A percentile compares a stretch with the other conserved stretches of the same genome.
These are phyloP conservation scores for Metarhizium album DNA, from an alignment of 2,329 filamentous ascomycete species.

Conservation along the genomic window DNA sequence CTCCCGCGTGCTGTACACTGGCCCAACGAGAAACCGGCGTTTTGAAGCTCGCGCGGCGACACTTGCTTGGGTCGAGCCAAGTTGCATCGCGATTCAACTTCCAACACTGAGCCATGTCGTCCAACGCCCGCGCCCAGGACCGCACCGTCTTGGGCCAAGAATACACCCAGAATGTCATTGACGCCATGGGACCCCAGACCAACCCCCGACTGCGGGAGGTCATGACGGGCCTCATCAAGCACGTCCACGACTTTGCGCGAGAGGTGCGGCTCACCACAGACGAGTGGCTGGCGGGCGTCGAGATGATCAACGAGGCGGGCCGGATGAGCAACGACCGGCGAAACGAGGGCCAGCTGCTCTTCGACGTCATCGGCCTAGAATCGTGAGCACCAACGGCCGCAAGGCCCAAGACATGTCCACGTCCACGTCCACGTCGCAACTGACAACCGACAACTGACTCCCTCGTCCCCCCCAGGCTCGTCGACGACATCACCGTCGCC, in stretches of 20 bases:
- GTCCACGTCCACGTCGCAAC: too few species aligned
- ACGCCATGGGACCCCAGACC: slow-evolving; percentile 62
- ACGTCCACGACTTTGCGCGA: slow-evolving; percentile 72
- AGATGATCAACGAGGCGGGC: slow-evolving; percentile 48
- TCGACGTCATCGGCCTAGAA: slow-evolving; percentile 65
- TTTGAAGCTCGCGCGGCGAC: too few species aligned
- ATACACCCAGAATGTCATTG: slow-evolving; percentile 66
- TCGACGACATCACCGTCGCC: slow-evolving; percentile 72
- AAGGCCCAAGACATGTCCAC: too few species aligned
- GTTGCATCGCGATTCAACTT: too few species aligned
- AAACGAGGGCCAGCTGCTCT: slow-evolving; percentile 65
- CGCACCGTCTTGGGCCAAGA: slow-evolving; percentile 24
- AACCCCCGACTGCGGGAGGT: slow-evolving; percentile 57
- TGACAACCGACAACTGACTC: too few species aligned
- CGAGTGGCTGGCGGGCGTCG: slow-evolving; percentile 66
- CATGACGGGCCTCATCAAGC: slow-evolving; percentile 56
- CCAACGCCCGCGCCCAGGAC: not conserved
- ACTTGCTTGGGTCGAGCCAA: too few species aligned
- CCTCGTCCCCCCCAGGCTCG: slow-evolving; percentile 46
- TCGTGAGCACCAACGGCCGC: slow-evolving; percentile 32
- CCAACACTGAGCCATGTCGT: not conserved
- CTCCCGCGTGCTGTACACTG: too few species aligned
- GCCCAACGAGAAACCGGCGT: too few species aligned
- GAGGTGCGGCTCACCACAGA: slow-evolving; percentile 71
- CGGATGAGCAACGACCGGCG: slow-evolving; percentile 57